phyloP scores from a whole-genome alignment of 2,329 filamentous ascomycete species.

The Cladosporium sp. region DNA sequence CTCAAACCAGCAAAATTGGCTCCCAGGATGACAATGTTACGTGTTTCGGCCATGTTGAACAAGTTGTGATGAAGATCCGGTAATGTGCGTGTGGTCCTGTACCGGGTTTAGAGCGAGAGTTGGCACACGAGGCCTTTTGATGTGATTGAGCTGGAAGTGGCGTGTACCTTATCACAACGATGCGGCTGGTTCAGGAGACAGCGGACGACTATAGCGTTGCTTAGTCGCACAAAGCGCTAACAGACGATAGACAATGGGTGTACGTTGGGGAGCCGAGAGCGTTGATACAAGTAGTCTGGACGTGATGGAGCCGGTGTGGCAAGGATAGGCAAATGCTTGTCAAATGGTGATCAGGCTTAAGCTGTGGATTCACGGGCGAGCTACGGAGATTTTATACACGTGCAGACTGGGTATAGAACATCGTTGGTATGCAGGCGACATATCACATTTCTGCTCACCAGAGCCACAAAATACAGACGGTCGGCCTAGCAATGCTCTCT shows the following conservation, averaged over 20 bases:
- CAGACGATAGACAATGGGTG: background rate
- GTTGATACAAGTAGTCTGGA: background rate
- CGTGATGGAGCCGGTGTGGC: background rate
- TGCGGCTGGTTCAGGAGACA: background rate
- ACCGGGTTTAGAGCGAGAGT: too few relatives aligned
- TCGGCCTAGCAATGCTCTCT: conserved; percentile 3
- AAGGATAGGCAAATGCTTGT: background rate
- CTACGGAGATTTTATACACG: conserved; percentile 1
- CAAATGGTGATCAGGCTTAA: too few relatives aligned
- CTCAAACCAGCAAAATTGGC: conserved; percentile 51
- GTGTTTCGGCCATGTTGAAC: conserved; percentile 29
- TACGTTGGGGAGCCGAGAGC: conserved; percentile 12
- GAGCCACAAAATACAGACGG: background rate
- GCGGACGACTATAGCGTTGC: background rate
- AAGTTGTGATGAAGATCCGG: background rate
- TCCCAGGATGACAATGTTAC: conserved; percentile 50
- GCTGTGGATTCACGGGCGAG: background rate
- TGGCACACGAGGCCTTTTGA: background rate
- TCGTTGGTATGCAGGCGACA: conserved; percentile 8
- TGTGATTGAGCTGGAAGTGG: background rate
- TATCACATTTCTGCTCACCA: background rate
- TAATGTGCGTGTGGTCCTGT: background rate
- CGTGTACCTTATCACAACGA: background rate
- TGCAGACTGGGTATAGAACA: background rate
- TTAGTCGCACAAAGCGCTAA: conserved; percentile 4